phyloP scores from a whole-genome alignment of 805 yeast genomes.

The Lipomyces spencermartinsiae region DNA sequence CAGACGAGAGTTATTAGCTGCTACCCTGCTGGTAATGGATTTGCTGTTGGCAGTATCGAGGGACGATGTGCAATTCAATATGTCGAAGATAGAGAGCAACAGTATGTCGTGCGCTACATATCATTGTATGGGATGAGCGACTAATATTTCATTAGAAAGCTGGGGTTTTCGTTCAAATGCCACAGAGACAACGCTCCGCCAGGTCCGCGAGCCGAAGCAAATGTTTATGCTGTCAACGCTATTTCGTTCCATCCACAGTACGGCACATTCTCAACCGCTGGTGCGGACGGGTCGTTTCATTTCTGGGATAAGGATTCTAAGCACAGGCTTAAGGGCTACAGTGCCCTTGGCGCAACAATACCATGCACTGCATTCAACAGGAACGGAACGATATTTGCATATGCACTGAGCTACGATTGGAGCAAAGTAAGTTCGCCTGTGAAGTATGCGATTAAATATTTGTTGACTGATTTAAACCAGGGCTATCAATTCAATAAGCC shows the following conservation, averaged over 20 bases:
- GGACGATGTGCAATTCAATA: constrained; percentile 96
- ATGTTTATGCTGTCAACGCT: constrained; percentile 78
- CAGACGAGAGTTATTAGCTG: constrained; percentile 86
- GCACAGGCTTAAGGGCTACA: constrained; percentile 83
- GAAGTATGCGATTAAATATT: neutral
- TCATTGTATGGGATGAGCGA: neutral
- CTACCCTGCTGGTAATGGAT: constrained; percentile 91
- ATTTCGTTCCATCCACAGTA: constrained; percentile 85
- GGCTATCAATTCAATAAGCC: constrained; percentile 74
- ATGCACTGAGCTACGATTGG: constrained; percentile 96
- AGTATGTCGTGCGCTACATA: constrained; percentile 19
- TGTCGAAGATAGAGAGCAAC: constrained; percentile 76
- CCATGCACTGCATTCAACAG: constrained; percentile 82
- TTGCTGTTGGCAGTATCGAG: constrained; percentile 90
- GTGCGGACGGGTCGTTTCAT: constrained; percentile 91
- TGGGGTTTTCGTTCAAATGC: constrained; percentile 84
- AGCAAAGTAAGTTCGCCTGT: constrained; percentile 61
- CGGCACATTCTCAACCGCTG: constrained; percentile 93
- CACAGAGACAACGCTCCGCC: constrained; percentile 76
- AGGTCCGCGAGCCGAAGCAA: constrained; percentile 59
- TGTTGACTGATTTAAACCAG: constrained; percentile 13
- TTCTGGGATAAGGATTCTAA: constrained; percentile 96
- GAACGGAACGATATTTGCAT: constrained; percentile 83
- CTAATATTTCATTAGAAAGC: constrained; percentile 15
- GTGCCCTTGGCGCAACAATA: constrained; percentile 67